Conservation (phyloP, 1,139 yeast species). For the Suhomyces maxii region DNA sequence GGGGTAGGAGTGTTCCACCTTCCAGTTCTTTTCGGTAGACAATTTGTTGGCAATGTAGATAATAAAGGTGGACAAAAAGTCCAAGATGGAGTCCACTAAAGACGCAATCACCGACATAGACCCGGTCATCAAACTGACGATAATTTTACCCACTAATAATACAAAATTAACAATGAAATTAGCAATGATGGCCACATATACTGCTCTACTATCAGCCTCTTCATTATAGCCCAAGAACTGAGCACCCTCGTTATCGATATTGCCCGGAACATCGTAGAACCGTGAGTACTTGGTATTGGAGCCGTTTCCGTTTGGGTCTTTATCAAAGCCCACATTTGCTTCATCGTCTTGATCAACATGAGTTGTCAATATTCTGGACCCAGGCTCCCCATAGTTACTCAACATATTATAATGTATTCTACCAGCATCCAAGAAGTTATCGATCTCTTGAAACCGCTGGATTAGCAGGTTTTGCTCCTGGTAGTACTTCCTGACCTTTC, state of each 20-base stretch:
- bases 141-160: slow-evolving; percentile 58
- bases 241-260: slow-evolving; percentile 56
- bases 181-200: slow-evolving; percentile 61
- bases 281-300: slow-evolving; percentile 25
- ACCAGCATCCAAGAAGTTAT: slow-evolving; percentile 68
- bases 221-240: slow-evolving; percentile 51
- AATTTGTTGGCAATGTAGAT: slow-evolving; percentile 64
- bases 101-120: slow-evolving; percentile 80
- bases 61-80: slow-evolving; percentile 72
- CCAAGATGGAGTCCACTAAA: slow-evolving; percentile 72
- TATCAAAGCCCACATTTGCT: background rate
- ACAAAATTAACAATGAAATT: slow-evolving; percentile 64
- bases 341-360: slow-evolving; percentile 24
- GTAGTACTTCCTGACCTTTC: slow-evolving; percentile 37
- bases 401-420: slow-evolving; percentile 63
- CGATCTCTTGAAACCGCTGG: slow-evolving; percentile 59
- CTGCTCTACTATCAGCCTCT: slow-evolving; percentile 44
- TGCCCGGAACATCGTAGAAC: slow-evolving; percentile 55
- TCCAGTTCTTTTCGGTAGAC: slow-evolving; percentile 56
- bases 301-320: slow-evolving; percentile 8
- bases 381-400: slow-evolving; percentile 53
- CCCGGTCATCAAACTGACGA: slow-evolving; percentile 62
- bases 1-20: slow-evolving; percentile 51
- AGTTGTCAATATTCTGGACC: slow-evolving; percentile 22
- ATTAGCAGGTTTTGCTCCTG: slow-evolving; percentile 58